phyloP scores from a whole-genome alignment of 768 basidiomycete species.

The Porpolomopsis calyptriformis region DNA sequence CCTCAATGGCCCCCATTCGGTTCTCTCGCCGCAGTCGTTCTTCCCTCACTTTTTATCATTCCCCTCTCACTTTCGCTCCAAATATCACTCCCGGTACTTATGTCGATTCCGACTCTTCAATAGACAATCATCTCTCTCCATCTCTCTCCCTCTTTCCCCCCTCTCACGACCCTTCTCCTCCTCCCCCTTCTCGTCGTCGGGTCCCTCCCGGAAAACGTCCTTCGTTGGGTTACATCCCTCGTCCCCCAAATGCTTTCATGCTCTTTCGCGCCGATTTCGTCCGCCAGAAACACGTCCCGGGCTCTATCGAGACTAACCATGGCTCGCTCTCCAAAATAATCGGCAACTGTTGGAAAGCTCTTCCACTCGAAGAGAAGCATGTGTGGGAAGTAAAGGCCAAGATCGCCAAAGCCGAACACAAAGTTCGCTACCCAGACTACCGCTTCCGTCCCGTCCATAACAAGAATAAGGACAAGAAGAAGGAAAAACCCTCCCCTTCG shows the following conservation, averaged over 20 bases:
- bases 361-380: constrained; percentile 60
- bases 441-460: constrained; percentile 46
- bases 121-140: constrained; percentile 23
- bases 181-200: constrained; percentile 34
- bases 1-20: too few species aligned
- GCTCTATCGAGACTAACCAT: constrained; percentile 69
- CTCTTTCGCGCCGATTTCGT: constrained; percentile 79
- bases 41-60: too few species aligned
- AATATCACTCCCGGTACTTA: constrained; percentile 49
- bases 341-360: constrained; percentile 63
- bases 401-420: constrained; percentile 64
- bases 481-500: constrained; percentile 27
- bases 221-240: constrained; percentile 57
- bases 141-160: constrained; percentile 44
- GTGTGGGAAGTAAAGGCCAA: constrained; percentile 68
- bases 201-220: constrained; percentile 52
- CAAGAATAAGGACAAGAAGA: constrained; percentile 34
- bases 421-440: constrained; percentile 57
- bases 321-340: constrained; percentile 66
- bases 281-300: constrained; percentile 67
- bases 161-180: constrained; percentile 29
- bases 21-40: too few species aligned
- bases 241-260: constrained; percentile 81
- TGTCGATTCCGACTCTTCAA: constrained; percentile 20
- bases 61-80: constrained; percentile 53